These are phyloP conservation scores for Albizia julibrissin DNA, from an alignment of 306 rosid species.

Conservation along the genomic window DNA sequence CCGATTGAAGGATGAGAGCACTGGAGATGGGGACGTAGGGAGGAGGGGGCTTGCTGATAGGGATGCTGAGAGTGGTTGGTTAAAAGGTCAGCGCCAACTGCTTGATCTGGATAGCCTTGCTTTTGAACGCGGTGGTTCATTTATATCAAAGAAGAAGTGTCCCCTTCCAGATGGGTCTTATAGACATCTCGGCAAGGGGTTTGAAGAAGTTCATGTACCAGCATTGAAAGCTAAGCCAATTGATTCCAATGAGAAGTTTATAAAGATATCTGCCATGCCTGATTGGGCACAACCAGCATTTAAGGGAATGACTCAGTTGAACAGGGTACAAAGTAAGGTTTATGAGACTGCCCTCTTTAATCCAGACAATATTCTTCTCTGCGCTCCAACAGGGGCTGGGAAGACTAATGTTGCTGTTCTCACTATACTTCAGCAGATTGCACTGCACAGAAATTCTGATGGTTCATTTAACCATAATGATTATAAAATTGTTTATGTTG, in stretches of 20 bases:
- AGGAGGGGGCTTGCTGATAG: conserved; percentile 74
- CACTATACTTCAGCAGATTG: conserved; percentile 91
- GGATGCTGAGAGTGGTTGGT: conserved; percentile 81
- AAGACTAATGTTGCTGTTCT: conserved; percentile 98
- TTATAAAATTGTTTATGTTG: conserved; percentile 93
- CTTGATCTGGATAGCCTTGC: conserved; percentile 87
- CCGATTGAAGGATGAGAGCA: conserved; percentile 75
- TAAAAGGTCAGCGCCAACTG: conserved; percentile 73
- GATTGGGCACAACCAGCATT: conserved; percentile 96
- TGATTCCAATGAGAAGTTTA: conserved; percentile 65
- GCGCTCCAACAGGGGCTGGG: conserved; percentile 99
- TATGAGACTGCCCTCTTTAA: conserved; percentile 81
- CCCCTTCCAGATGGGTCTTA: conserved; percentile 82
- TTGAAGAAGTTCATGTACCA: conserved; percentile 92
- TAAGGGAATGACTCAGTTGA: conserved; percentile 88
- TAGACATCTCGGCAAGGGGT: conserved; percentile 75
- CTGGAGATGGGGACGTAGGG: conserved; percentile 69
- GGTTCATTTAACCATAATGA: conserved; percentile 78
- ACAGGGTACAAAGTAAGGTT: conserved; percentile 91
- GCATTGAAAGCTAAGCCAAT: conserved; percentile 74
- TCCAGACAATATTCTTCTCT: conserved; percentile 72
- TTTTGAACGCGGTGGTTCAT: conserved; percentile 68
- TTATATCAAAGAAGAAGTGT: conserved; percentile 72
- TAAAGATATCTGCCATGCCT: conserved; percentile 80
- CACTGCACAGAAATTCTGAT: conserved; percentile 69